A percentile compares a stretch with the other conserved stretches of the same genome.
Evolutionary conservation across 2,329 filamentous ascomycete species (phyloP).

Genomic region (Teratosphaeria gauchensis): DNA sequence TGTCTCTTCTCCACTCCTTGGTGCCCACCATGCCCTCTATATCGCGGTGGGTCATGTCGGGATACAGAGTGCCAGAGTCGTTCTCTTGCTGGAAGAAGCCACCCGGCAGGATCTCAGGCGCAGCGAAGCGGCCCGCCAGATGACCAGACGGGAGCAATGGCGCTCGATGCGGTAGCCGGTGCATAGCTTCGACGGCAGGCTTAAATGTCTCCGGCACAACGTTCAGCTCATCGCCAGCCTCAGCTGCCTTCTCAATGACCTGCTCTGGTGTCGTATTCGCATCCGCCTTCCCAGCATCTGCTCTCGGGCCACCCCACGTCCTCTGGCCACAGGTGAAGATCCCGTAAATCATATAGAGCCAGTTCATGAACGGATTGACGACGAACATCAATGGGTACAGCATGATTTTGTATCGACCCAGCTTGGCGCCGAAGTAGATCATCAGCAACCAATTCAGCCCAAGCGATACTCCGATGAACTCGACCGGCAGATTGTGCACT

Average conservation of each 20-base stretch:
- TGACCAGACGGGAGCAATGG: slow-evolving; percentile 63
- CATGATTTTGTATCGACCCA: slow-evolving; percentile 86
- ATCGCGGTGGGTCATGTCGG: slow-evolving; percentile 37
- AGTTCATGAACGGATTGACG: slow-evolving; percentile 94
- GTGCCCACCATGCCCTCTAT: slow-evolving; percentile 8
- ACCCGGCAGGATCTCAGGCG: slow-evolving; percentile 55
- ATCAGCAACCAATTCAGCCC: slow-evolving; percentile 92
- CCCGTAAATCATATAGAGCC: slow-evolving; percentile 95
- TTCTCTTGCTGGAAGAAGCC: slow-evolving; percentile 62
- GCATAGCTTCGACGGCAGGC: slow-evolving; percentile 40
- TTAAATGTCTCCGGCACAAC: slow-evolving; percentile 79
- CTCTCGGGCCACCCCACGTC: slow-evolving; percentile 90
- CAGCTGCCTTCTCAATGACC: slow-evolving; percentile 72
- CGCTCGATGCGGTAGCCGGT: slow-evolving; percentile 32
- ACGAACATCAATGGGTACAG: slow-evolving; percentile 88
- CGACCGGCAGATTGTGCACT: slow-evolving; percentile 70
- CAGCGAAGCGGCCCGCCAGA: slow-evolving; percentile 70
- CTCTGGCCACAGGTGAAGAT: slow-evolving; percentile 90
- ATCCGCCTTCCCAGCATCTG: slow-evolving; percentile 76
- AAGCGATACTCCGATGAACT: slow-evolving; percentile 86
- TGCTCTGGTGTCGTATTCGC: slow-evolving; percentile 65
- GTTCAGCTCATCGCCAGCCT: slow-evolving; percentile 77
- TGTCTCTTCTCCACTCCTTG: slow-evolving; percentile 14
- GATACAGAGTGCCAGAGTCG: slow-evolving; percentile 54
- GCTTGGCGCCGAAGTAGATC: slow-evolving; percentile 85